Evolutionary conservation across 2,329 filamentous ascomycete species (phyloP).

Genomic region (Colletotrichum sp.): DNA sequence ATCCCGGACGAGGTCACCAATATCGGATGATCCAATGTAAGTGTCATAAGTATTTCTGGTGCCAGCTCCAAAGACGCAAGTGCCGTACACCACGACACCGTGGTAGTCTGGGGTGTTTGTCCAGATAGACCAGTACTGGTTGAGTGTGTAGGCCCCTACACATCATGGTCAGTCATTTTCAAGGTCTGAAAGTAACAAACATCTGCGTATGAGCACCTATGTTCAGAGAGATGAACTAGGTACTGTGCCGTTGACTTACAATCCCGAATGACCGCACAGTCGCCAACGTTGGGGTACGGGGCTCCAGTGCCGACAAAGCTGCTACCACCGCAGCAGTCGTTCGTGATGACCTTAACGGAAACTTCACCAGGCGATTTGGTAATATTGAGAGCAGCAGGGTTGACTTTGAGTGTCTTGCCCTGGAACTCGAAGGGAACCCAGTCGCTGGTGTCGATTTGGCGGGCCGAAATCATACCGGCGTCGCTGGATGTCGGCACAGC

Average conservation of each 20-base stretch:
- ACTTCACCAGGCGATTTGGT: not conserved
- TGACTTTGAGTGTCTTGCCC: not conserved
- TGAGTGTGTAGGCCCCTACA: not conserved
- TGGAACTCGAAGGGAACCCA: not conserved
- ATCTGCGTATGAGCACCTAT: not conserved
- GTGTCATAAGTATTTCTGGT: not conserved
- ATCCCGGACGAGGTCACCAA: not conserved
- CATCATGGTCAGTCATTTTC: not conserved
- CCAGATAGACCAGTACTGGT: not conserved
- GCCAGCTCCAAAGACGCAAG: not conserved
- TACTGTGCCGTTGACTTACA: not conserved
- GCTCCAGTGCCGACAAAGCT: not conserved
- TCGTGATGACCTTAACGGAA: not conserved
- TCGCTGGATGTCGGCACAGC: not conserved
- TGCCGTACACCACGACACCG: not conserved
- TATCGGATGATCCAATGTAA: not conserved
- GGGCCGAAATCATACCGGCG: not conserved
- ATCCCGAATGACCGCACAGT: not conserved
- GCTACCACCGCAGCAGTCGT: not conserved
- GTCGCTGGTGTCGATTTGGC: not conserved
- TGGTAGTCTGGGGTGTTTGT: not conserved
- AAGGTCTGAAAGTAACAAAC: not conserved
- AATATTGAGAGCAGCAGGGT: not conserved
- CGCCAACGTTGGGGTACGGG: not conserved
- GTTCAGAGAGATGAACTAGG: no score